These are phyloP conservation scores for Suillus subluteus DNA, from an alignment of 768 basidiomycete species.

Conservation along the genomic window DNA sequence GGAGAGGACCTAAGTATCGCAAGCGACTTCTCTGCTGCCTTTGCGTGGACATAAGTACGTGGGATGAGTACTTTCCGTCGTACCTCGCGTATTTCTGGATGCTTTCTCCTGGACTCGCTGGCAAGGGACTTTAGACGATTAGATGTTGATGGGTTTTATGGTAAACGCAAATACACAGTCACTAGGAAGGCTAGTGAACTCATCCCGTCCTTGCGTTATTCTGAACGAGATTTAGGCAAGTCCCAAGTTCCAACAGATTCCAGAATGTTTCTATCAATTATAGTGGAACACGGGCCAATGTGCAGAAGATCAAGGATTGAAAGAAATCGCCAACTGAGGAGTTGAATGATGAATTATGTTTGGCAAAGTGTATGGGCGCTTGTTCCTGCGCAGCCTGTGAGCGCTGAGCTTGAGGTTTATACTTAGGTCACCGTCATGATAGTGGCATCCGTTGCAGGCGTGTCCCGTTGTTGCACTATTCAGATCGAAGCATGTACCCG, in stretches of 20 bases:
- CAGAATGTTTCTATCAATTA: background rate
- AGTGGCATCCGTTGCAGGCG: too few relatives aligned
- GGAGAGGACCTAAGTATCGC: conserved; percentile 78
- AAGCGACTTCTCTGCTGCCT: conserved; percentile 89
- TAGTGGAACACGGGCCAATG: background rate
- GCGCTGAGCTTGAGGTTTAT: too few relatives aligned
- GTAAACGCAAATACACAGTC: too few relatives aligned
- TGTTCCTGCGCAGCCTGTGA: background rate
- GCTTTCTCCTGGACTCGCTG: conserved; percentile 84
- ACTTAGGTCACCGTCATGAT: too few relatives aligned
- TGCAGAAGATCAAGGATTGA: background rate
- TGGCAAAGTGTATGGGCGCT: background rate
- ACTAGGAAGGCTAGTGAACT: conserved; percentile 71
- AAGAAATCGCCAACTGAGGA: background rate
- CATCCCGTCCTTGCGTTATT: conserved; percentile 39
- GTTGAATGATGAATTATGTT: background rate
- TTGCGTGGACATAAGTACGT: conserved; percentile 18
- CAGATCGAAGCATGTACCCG: too few relatives aligned
- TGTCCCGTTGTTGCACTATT: too few relatives aligned
- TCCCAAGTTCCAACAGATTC: background rate
- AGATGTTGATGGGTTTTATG: too few relatives aligned
- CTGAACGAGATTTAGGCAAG: background rate
- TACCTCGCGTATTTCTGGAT: conserved; percentile 94
- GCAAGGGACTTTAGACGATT: conserved; percentile 64
- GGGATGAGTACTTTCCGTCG: background rate